Evolutionary conservation across 495 filamentous ascomycete genomes (phyloP), one percentile per base, ranked within the genome.

Genomic region (Jackrogersella minutella): DNA sequence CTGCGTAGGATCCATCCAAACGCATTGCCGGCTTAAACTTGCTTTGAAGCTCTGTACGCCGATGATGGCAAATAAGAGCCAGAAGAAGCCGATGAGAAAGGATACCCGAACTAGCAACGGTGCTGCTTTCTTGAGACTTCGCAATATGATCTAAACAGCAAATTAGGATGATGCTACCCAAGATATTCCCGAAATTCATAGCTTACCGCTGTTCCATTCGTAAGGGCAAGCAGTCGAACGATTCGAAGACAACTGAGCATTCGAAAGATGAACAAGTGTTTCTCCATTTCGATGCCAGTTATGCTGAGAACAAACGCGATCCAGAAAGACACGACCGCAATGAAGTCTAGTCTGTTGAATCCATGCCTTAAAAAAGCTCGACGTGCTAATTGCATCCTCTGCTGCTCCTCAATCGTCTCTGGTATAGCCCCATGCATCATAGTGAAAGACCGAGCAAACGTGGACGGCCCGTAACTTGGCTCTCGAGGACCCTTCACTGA

Each of bases 41-140:
- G 93, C 91, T 76, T 99, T 99, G 85, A 99, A 99, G 77, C 90
- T 95, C 77, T 99, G 95, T 13, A 98, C 89, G 1, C 96, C 95
- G 40, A 98, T 86, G 65, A 99, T 96, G 26, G 94, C 96, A 78
- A 99, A 99, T 6, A 99, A 81, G 40, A 99, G 88, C 95, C 95
- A 99, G 75, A 99, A 99, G 79, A 99, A 99, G 22, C 92, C 88
- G 73, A 99, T 96, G 13, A 99, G 81, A 72, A 99, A 96, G 4
- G 91, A 93, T 31, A 99, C 96, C 64, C 97, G 91, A 34, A 96
- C 88, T n/a, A 99, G 88, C 41, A 97, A 80, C 13, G 95, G 95
- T 0, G 93, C 92, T 2, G 95, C 93, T 73, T 97, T 94, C 74
- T 98, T 98, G 43, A 99, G 78, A 84, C 94, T 97, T 74, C 92